Evolutionary conservation across 1,139 yeast species (phyloP).

Genomic region (Blastobotrys apis): DNA sequence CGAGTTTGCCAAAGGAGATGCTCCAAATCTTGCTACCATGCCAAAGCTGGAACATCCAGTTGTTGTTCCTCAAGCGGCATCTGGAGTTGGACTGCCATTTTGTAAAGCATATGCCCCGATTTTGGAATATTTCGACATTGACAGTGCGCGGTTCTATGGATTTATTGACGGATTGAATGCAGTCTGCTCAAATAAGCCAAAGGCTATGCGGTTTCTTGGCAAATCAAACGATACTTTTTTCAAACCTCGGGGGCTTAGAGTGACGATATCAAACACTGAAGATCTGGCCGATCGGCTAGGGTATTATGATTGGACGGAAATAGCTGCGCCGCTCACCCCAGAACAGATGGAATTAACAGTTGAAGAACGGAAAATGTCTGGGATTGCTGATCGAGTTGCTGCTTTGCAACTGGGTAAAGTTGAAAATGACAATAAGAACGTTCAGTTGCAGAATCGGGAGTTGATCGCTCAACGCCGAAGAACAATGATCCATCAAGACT

Average conservation of each 20-base stretch:
- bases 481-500: constrained; percentile 12
- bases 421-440: background rate
- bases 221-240: constrained; percentile 7
- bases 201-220: background rate
- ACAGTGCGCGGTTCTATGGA: constrained; percentile 1
- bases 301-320: constrained; percentile 8
- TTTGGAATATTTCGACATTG: constrained; percentile 5
- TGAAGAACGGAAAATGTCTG: constrained; percentile 8
- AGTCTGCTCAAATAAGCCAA: background rate
- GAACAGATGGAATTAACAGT: constrained; percentile 4
- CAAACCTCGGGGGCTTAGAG: constrained; percentile 11
- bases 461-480: constrained; percentile 9
- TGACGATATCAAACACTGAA: background rate
- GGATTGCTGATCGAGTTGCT: constrained; percentile 4
- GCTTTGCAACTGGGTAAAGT: constrained; percentile 2
- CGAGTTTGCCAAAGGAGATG: background rate
- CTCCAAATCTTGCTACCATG: constrained; percentile 5
- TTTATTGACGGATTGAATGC: constrained; percentile 9
- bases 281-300: constrained; percentile 7
- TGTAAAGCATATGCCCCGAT: constrained; percentile 10
- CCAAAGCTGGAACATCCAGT: constrained; percentile 11
- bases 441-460: background rate
- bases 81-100: constrained; percentile 11
- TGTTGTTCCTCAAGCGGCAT: constrained; percentile 9
- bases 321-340: constrained; percentile 4